A percentile compares a stretch with the other conserved stretches of the same genome.
Evolutionary conservation across 129 eudicot species (phyloP).

Genomic region (Smallanthus sonchifolius): DNA sequence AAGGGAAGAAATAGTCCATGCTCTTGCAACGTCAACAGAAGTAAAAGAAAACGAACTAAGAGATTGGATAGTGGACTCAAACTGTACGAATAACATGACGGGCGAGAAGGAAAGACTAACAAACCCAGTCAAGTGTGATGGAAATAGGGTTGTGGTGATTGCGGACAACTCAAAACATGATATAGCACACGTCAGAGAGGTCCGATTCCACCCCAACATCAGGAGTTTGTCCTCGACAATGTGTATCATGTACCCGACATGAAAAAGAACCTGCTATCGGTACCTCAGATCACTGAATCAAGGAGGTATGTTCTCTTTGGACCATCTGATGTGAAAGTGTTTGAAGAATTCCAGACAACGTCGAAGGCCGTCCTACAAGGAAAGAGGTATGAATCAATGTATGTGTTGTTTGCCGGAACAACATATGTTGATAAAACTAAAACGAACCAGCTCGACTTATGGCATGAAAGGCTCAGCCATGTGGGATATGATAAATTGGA

Average conservation of each 20-base stretch:
- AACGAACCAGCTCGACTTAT: neutral
- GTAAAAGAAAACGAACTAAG: no score
- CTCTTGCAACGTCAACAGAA: neutral
- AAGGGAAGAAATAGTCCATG: neutral
- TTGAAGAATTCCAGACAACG: neutral
- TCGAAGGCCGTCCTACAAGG: neutral
- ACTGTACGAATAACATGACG: neutral
- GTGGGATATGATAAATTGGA: neutral
- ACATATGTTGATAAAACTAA: neutral
- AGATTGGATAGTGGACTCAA: neutral
- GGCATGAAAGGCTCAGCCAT: neutral
- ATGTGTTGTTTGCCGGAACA: neutral
- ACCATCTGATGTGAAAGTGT: neutral
- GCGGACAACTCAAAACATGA: neutral
- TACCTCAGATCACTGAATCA: neutral
- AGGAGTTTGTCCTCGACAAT: neutral
- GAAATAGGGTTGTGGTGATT: neutral
- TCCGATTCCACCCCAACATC: neutral
- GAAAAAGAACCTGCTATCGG: neutral
- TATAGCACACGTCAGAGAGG: neutral
- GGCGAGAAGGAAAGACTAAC: neutral
- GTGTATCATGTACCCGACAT: neutral
- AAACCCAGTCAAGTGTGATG: neutral
- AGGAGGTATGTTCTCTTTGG: conserved; percentile 11
- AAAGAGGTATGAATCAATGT: no score